phyloP scores from a whole-genome alignment of 306 rosid species.

The Sechiopsis laciniata region DNA sequence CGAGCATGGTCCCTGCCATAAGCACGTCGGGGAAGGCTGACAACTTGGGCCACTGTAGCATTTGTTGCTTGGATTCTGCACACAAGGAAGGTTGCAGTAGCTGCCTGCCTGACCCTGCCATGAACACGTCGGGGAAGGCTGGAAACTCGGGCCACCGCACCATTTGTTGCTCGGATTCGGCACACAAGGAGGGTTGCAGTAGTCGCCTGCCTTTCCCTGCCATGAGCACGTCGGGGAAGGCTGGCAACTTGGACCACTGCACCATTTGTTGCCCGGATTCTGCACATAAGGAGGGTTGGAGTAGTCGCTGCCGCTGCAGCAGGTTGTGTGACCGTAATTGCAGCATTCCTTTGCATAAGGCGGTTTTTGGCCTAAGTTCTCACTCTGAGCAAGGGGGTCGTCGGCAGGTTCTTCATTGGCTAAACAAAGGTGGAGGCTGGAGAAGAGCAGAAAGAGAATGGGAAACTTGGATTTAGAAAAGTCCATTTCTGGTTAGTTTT shows the following conservation, averaged over 20 bases:
- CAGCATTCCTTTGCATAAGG: slow-evolving; percentile 13
- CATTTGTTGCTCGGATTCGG: neutral
- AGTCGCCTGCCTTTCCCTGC: neutral
- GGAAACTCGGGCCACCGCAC: neutral
- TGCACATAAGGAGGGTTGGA: neutral
- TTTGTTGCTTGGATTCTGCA: neutral
- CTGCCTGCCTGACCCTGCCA: neutral
- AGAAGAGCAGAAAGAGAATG: slow-evolving; percentile 10
- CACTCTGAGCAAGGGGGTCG: neutral
- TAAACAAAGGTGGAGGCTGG: neutral
- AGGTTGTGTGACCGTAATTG: neutral
- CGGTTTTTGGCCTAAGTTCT: neutral
- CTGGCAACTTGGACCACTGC: neutral
- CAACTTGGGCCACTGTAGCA: neutral
- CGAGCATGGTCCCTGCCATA: neutral
- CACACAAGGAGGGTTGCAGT: neutral
- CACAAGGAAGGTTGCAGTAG: neutral
- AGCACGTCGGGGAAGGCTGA: neutral
- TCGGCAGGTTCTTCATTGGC: neutral
- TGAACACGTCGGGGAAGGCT: neutral
- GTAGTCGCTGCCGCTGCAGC: neutral
- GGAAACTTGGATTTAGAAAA: neutral
- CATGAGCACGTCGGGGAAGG: neutral
- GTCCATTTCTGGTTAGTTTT: neutral
- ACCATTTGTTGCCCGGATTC: neutral